Evolutionary conservation across 139 green algal genomes (phyloP).

Genomic region (Monoraphidium neglectum): DNA sequence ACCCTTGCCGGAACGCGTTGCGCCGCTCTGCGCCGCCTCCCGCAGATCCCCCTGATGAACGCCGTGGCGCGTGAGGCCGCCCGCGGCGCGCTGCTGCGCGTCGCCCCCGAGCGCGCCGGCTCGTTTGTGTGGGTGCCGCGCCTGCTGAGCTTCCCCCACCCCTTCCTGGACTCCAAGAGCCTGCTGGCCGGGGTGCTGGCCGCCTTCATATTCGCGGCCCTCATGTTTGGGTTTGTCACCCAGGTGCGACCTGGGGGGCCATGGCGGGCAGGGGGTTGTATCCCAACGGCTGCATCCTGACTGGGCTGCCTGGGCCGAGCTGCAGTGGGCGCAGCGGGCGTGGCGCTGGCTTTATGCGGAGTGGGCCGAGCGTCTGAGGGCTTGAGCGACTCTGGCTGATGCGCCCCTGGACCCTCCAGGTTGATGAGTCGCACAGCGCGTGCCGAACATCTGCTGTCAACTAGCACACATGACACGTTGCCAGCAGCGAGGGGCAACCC

Average conservation of each 20-base stretch:
- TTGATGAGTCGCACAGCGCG: too few relatives aligned
- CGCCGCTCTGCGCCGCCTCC: too few relatives aligned
- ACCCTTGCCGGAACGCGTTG: slow-evolving; percentile 79
- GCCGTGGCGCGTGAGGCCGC: slow-evolving; percentile 75
- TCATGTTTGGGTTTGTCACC: slow-evolving; percentile 93
- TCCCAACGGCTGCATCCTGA: too few relatives aligned
- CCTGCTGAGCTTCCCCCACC: slow-evolving; percentile 78
- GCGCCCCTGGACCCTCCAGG: too few relatives aligned
- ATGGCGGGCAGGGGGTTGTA: background rate
- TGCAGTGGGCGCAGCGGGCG: too few relatives aligned
- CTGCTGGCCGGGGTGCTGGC: slow-evolving; percentile 72
- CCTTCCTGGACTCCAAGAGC: slow-evolving; percentile 61
- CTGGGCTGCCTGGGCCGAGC: too few relatives aligned
- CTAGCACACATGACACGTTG: too few relatives aligned
- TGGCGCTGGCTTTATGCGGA: too few relatives aligned
- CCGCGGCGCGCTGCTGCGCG: slow-evolving; percentile 33
- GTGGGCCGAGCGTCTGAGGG: too few relatives aligned
- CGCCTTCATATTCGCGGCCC: slow-evolving; percentile 91
- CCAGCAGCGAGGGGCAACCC: too few relatives aligned
- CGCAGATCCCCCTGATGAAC: slow-evolving; percentile 84
- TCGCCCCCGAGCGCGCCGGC: background rate
- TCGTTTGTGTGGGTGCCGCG: slow-evolving; percentile 49
- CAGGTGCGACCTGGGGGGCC: slow-evolving; percentile 2
- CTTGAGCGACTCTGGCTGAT: too few relatives aligned
- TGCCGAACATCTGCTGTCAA: too few relatives aligned